Base-by-base conservation (phyloP, 768 basidiomycete species). In the Xerocomellus dryophilus region DNA sequence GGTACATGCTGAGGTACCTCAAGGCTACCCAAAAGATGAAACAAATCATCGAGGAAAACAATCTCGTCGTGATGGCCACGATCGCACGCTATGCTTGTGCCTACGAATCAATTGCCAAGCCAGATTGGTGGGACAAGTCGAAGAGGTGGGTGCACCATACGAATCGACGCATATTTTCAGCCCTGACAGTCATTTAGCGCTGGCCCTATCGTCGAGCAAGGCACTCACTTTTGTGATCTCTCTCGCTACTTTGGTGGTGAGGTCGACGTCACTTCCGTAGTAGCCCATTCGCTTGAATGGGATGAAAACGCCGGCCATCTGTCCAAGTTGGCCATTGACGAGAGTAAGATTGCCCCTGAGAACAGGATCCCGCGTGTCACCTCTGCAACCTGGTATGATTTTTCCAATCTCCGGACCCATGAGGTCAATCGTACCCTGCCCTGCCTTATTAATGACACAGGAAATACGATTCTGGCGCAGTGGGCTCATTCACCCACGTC, bases 221-320 rank as follows among this genome's bases (percentile, higher is more conserved):
- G 92, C 43, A 98, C 96, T 14, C 96, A 98, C 76, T 96, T 98
- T 75, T 94, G 92, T 63, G 94, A 98, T 74, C 81, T 97, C 41
- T 97, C 93, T 38, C 88, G 96, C 61, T 96, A 96, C 78, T 98
- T 98, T 66, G 96, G 95, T 47, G 96, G 96, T 15, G 91, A 96
- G 60, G 92, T 97, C 53, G 91, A 97, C 66, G 84, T 95, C 56
- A 74, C 83, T 47, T 81, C 81, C 32, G 88, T 93, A 38, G 74
- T 69, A 36, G 96, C 95, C 15, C 91, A 93, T 66, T 92, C 94
- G 9, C 79, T 98, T 31, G 95, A 96, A 67, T 93, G 88, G 88
- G 78, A 92, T 67, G 95, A 98, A 71, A 81, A 84, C 59, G 88
- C 96, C 10, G 96, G 96, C 32, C 72, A 82, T 17, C 81, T 98